These are phyloP conservation scores for Alopecurus myosuroides DNA, from an alignment of 176 grass and related monocot species.

Conservation along the genomic window DNA sequence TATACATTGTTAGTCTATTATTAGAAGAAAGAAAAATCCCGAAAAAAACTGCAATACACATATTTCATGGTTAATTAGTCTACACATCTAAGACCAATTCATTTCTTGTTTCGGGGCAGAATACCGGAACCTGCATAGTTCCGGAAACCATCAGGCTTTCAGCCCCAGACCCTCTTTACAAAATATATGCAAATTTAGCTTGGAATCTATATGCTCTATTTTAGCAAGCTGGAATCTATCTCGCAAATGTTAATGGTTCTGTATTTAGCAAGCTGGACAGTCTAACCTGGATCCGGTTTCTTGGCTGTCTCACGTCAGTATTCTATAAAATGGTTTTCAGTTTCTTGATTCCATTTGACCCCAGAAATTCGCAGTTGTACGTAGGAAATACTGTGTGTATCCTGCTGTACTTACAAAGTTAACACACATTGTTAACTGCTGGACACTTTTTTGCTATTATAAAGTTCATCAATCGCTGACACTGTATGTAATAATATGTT, in stretches of 20 bases:
- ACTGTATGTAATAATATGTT: conserved; percentile 5
- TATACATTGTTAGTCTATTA: background rate
- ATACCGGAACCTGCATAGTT: background rate
- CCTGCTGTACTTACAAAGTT: background rate
- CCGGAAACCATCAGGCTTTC: background rate
- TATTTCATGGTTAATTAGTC: background rate
- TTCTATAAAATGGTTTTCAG: background rate
- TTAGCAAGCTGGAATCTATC: background rate
- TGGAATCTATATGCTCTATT: too few relatives aligned
- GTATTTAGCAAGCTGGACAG: background rate
- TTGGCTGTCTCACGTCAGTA: background rate
- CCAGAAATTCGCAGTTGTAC: too few relatives aligned
- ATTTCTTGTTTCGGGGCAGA: background rate
- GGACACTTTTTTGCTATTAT: background rate
- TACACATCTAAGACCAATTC: background rate
- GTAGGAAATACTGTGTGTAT: too few relatives aligned
- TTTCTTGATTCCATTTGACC: background rate
- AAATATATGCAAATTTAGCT: background rate
- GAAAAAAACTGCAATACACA: too few relatives aligned
- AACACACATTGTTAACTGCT: background rate
- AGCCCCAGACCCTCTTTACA: background rate
- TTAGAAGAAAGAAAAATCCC: too few relatives aligned
- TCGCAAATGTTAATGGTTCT: background rate
- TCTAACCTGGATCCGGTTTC: background rate
- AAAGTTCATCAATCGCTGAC: background rate